Evolutionary conservation across 2,329 filamentous ascomycete genomes (phyloP).

Genomic region (Claviceps maximensis): DNA sequence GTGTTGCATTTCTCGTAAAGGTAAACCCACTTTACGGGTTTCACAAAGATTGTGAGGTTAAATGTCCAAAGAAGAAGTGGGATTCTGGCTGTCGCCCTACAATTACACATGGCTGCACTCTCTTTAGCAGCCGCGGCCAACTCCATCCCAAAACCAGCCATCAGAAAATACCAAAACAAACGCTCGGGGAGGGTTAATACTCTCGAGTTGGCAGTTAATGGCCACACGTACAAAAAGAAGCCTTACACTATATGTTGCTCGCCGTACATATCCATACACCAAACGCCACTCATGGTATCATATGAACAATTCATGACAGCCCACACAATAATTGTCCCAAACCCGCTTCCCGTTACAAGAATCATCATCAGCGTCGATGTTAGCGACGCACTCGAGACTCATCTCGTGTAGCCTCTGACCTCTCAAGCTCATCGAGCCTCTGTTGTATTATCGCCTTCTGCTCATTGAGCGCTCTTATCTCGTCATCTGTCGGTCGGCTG

Average conservation of each 20-base stretch:
- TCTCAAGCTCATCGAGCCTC: constrained; percentile 22
- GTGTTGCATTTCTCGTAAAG: too few species aligned
- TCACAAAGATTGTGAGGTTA: too few species aligned
- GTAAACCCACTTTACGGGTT: too few species aligned
- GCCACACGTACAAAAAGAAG: neutral
- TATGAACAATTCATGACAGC: neutral
- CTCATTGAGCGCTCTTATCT: constrained; percentile 19
- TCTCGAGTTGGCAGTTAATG: neutral
- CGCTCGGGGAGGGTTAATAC: neutral
- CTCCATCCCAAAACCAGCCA: neutral
- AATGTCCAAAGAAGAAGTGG: too few species aligned
- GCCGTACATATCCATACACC: neutral
- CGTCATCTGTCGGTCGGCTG: constrained; percentile 13
- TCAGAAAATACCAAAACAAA: neutral
- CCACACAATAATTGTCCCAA: neutral
- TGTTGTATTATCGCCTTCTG: constrained; percentile 23
- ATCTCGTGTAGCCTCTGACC: neutral
- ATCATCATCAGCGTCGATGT: neutral
- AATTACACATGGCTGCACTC: too few species aligned
- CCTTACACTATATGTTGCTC: neutral
- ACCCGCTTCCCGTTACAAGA: neutral
- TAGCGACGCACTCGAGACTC: neutral
- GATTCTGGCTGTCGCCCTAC: too few species aligned
- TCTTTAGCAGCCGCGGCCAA: neutral
- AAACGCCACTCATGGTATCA: constrained; percentile 4